Evolutionary conservation across 176 grass and related monocot species (phyloP), one percentile per base, ranked within the genome.

Genomic region (Poa pratensis): DNA sequence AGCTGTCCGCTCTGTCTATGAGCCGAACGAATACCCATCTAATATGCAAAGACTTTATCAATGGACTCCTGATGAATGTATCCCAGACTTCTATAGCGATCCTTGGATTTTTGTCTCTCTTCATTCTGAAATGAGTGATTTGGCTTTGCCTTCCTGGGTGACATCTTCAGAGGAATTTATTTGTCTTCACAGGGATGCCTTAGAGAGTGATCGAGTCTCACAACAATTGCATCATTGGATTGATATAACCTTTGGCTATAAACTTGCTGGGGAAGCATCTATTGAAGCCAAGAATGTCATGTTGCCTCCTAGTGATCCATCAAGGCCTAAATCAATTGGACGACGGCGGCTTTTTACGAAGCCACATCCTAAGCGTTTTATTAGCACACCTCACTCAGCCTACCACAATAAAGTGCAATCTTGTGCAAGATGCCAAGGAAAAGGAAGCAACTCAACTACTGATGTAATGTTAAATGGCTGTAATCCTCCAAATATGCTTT

Each of bases 201-300:
- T 98, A 73, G 93, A 98, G 75, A 93, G 95, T 54, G 93, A 92
- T n/a, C 54, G 75, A 83, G 95, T 98, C 51, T 98, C 95, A n/a
- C 85, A 73, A 78, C 86, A 95, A 39, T 79, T 98, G 82, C 95
- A 98, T 86, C 85, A 98, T 72, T 98, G 95, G 95, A 98, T 98
- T 81, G 95, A 98, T 88, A 90, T 98, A 86, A 98, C 93, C 46
- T 98, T 98, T 95, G 95, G 95, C 72, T 93, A 93, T 90, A 98
- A 98, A 83, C 88, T 98, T 83, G 79, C 91, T 60, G 95, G 95
- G 22, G 86, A 93, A 57, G 88, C 91, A 82, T 92, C 95, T 90
- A 64, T 98, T 84, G 80, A 93, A 77, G 95, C 93, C 19, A 98
- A 95, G 89, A 98, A 98, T 83, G 95, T 98, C 53, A 98, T 95